Base-by-base conservation (phyloP, 331 rosid species). In the Telfairia occidentalis region DNA sequence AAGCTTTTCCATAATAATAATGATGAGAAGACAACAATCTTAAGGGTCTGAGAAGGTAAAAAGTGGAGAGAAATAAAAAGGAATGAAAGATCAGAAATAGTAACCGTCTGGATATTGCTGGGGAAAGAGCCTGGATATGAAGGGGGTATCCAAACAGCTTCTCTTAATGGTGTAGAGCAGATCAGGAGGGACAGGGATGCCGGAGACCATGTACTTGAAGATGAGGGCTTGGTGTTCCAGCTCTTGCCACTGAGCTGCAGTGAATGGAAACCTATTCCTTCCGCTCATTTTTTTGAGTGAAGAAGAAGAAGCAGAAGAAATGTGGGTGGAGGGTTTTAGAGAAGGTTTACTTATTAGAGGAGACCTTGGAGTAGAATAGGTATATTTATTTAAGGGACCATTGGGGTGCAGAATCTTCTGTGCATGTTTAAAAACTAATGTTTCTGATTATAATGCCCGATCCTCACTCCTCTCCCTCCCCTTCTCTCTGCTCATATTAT, bases 201-300 rank as follows among this genome's bases (percentile, higher is more conserved):
- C 97, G 1, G 99, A 92, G 69, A 85, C 96, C 90, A 95, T 92
- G 89, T 92, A 92, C 85, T 95, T 95, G 88, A 86, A 95, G 76
- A 95, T 87, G n/a, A 92, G 96, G 21, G 99, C 99, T 85, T 95
- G 97, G 75, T 90, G 99, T 72, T 95, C 99, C 53, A 95, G 97
- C 84, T 95, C 99, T 87, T 95, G 97, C 99, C 99, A 95, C 75
- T 95, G 99, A 16, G 90, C 76, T 16, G 93, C 90, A 64, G 96
- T 88, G 77, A 95, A 95, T n/a, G 97, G 99, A 77, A 87, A 86
- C 79, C 90, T 87, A 88, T 54, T 89, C 77, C 90, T 83, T 76
- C 84, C 89, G 64, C 81, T 91, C 88, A 85, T 88, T 24, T 4
- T 58, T 8, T 28, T 1, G 10, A 60, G 69, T 46, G 50, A 59